These are phyloP conservation scores for Coemansia sp. DNA, from an alignment of 192 early-diverging fungal genomes.

Conservation along the genomic window DNA sequence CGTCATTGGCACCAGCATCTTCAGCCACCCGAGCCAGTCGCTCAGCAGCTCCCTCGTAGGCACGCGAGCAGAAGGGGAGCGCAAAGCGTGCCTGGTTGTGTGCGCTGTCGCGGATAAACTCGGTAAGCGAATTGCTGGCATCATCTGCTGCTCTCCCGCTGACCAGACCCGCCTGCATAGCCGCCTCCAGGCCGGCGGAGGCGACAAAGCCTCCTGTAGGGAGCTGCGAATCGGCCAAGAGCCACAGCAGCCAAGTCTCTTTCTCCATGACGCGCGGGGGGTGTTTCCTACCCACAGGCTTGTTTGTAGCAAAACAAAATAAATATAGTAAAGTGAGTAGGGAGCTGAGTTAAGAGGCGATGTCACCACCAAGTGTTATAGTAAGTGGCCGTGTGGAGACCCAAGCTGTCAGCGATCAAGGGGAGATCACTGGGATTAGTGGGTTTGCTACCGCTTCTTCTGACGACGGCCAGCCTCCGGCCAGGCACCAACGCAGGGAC, in stretches of 20 bases:
- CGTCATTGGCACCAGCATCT: constrained; percentile 14
- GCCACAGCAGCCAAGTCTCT: constrained; percentile 73
- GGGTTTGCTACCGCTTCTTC: too few species aligned
- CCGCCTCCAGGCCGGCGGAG: constrained; percentile 86
- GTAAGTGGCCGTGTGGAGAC: too few species aligned
- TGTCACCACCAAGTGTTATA: too few species aligned
- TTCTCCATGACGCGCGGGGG: constrained; percentile 28
- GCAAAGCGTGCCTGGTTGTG: constrained; percentile 68
- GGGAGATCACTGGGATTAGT: too few species aligned
- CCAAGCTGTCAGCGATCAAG: too few species aligned
- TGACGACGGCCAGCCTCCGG: too few species aligned
- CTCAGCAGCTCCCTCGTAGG: constrained; percentile 11
- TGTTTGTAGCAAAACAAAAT: too few species aligned
- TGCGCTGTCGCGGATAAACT: constrained; percentile 60
- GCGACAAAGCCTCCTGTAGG: constrained; percentile 96
- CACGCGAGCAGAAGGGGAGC: constrained; percentile 62
- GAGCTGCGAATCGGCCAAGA: constrained; percentile 87
- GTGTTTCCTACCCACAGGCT: too few species aligned
- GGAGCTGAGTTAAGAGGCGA: too few species aligned
- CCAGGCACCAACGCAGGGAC: too few species aligned
- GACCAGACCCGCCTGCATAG: constrained; percentile 66
- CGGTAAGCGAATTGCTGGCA: constrained; percentile 20
- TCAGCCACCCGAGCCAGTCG: constrained; percentile 17
- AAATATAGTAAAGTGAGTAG: too few species aligned
- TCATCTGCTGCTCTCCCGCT: constrained; percentile 20